Conservation (phyloP, 2,329 filamentous ascomycete genomes). For the Scopulariopsis brevicaulis region DNA sequence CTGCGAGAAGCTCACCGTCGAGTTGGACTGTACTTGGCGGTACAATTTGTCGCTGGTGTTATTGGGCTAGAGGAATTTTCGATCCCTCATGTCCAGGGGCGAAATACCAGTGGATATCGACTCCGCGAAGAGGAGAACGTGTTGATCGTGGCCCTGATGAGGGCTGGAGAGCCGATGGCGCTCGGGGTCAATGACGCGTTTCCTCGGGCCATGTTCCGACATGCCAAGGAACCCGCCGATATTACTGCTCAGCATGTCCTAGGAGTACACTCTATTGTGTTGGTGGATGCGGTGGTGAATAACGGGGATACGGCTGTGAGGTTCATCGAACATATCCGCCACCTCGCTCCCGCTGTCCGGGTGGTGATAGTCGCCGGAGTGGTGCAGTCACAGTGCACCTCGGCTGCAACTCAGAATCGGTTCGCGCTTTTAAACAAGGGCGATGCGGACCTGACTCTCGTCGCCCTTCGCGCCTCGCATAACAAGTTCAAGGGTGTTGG, state of each 20-base stretch:
- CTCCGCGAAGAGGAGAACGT: slow-evolving; percentile 35
- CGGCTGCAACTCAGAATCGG: background rate
- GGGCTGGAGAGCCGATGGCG: slow-evolving; percentile 51
- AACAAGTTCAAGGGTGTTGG: slow-evolving; percentile 43
- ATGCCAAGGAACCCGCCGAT: slow-evolving; percentile 15
- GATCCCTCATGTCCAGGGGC: background rate
- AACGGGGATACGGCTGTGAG: too few relatives aligned
- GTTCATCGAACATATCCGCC: background rate
- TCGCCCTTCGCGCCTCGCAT: slow-evolving; percentile 41
- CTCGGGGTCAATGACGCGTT: slow-evolving; percentile 38
- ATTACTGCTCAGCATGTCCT: slow-evolving; percentile 13
- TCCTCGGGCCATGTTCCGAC: slow-evolving; percentile 19
- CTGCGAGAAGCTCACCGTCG: too few relatives aligned
- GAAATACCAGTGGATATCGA: slow-evolving; percentile 14
- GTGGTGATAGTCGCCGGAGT: slow-evolving; percentile 45
- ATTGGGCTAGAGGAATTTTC: background rate
- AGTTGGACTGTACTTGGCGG: too few relatives aligned
- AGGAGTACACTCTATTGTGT: too few relatives aligned
- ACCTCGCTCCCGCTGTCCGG: slow-evolving; percentile 21
- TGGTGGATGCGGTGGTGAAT: too few relatives aligned
- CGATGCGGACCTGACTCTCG: slow-evolving; percentile 21
- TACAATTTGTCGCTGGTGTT: background rate
- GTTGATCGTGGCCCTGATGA: slow-evolving; percentile 47
- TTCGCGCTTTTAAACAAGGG: background rate
- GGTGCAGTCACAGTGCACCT: slow-evolving; percentile 27